Evolutionary conservation across 129 eudicot species (phyloP).

Genomic region (Tagetes patula): DNA sequence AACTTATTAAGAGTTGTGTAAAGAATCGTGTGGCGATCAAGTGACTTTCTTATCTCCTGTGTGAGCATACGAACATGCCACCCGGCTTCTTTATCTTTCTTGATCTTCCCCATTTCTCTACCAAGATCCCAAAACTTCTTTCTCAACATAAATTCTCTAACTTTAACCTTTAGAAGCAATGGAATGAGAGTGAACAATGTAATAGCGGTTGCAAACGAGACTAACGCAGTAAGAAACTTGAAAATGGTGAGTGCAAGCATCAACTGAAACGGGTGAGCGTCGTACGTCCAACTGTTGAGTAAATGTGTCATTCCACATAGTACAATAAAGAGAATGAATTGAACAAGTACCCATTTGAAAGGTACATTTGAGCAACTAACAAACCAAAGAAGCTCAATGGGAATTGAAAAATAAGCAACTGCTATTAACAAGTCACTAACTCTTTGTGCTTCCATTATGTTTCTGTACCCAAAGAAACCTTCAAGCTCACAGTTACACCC

Average conservation of each 20-base stretch:
- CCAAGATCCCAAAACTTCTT: slow-evolving; percentile 80
- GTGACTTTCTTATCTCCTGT: slow-evolving; percentile 73
- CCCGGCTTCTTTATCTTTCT: slow-evolving; percentile 65
- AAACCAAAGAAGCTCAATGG: slow-evolving; percentile 78
- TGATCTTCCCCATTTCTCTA: slow-evolving; percentile 76
- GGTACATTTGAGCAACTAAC: slow-evolving; percentile 83
- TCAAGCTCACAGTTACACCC: slow-evolving; percentile 63
- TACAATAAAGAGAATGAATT: slow-evolving; percentile 81
- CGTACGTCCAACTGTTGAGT: slow-evolving; percentile 81
- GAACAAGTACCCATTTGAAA: slow-evolving; percentile 83
- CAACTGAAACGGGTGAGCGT: slow-evolving; percentile 70
- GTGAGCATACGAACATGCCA: slow-evolving; percentile 89
- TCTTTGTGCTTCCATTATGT: slow-evolving; percentile 59
- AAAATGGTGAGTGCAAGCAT: slow-evolving; percentile 76
- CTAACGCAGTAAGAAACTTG: slow-evolving; percentile 81
- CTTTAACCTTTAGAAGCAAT: slow-evolving; percentile 68
- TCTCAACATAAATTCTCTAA: slow-evolving; percentile 69
- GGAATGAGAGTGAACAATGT: slow-evolving; percentile 76
- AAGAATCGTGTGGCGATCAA: slow-evolving; percentile 71
- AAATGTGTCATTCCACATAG: slow-evolving; percentile 92
- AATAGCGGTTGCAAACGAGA: slow-evolving; percentile 80
- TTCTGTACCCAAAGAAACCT: slow-evolving; percentile 63
- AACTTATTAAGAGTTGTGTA: slow-evolving; percentile 79
- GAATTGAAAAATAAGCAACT: slow-evolving; percentile 84
- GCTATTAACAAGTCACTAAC: slow-evolving; percentile 87